Evolutionary conservation across 1,284 basidiomycete species (phyloP), one percentile per base, ranked within the genome.

Genomic region (Moesziomyces globuligerus): DNA sequence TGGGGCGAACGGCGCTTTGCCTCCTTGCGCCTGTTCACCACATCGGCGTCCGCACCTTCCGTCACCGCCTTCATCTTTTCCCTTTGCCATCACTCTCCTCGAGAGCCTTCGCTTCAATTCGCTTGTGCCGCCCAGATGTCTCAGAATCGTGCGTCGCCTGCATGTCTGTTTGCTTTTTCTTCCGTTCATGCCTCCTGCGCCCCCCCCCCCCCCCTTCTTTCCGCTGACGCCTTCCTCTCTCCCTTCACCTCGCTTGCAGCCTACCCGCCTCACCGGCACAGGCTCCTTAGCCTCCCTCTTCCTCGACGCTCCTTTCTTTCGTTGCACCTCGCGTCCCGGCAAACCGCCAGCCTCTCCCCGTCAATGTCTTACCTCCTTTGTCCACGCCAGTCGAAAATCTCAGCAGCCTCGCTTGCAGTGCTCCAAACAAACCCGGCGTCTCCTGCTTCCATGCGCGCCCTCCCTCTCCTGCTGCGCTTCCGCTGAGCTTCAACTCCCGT

Each of bases 371-470:
- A 17, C 6, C 26, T 28, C 26, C 6, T 28, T 5, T 10, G 5
- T 28, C 6, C 10, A 28, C 26, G 26, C 26, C 26, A 5, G 26
- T 28, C 26, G 26, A 13, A 34, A 34, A n/a, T 17, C 32, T 17
- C 32, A 34, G 32, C 32, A 34, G 49, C 8, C 42, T 46, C 36
- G 38, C 37, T 54, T 40, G 43, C 25, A 38, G 24, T 9, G 41
- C 60, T 37, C 48, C 60, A 64, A 64, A 64, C 60, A 64, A 64
- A 57, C 49, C 48, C 51, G 55, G 55, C 47, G 53, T 59, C 48
- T 59, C 48, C 43, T 47, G 44, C 46, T 58, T 55, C 62, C 44
- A 66, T 66, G 62, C 62, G 44, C 32, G 15, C 29, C 32, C 32
- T 34, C 32, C 32, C 32, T 17, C 32, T 50, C 44, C 21, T 17